Conservation (phyloP, 176 grass and related monocot species). For the Oryza glaberrima region DNA sequence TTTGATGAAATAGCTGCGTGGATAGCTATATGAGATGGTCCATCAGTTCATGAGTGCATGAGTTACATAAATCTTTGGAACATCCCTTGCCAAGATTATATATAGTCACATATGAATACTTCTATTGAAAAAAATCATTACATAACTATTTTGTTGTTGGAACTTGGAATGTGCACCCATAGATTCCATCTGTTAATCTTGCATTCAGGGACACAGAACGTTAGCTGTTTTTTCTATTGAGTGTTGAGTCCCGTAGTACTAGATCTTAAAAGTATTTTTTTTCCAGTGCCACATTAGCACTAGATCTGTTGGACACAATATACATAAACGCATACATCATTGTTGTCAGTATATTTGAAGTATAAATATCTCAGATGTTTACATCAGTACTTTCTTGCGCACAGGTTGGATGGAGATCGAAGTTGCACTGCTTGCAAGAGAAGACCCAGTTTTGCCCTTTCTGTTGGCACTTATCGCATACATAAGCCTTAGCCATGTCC, state of each 20-base stretch:
- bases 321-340: background rate
- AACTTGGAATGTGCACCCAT: background rate
- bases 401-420: constrained; percentile 63
- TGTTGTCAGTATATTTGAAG: background rate
- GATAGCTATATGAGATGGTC: background rate
- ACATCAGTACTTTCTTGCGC: background rate
- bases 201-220: background rate
- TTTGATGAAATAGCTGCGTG: constrained; percentile 8
- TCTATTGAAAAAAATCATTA: background rate
- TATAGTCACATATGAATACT: background rate
- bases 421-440: constrained; percentile 58
- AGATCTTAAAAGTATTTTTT: background rate
- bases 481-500: constrained; percentile 51
- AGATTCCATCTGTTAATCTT: background rate
- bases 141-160: background rate
- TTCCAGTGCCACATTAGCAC: background rate
- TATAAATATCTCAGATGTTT: background rate
- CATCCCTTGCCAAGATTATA: background rate
- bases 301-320: constrained; percentile 3
- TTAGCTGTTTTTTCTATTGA: background rate
- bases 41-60: background rate
- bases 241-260: background rate
- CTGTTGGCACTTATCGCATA: constrained; percentile 52
- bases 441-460: constrained; percentile 55
- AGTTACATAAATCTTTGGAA: background rate